These are phyloP conservation scores for Albatrellus ellisii DNA, from an alignment of 768 basidiomycete species.

Conservation along the genomic window DNA sequence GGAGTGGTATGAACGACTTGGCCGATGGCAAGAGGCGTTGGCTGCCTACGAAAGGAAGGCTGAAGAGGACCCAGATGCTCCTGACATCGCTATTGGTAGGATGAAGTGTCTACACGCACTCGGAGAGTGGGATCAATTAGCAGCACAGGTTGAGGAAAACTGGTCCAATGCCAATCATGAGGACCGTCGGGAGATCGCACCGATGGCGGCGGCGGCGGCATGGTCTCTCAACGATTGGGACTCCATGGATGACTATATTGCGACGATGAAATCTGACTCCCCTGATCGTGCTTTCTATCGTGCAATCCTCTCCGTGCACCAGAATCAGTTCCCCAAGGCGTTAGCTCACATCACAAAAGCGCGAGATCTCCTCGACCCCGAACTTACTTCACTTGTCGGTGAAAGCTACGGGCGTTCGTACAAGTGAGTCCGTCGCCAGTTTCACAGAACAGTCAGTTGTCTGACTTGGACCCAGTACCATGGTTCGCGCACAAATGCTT, in stretches of 20 bases:
- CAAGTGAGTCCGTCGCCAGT: conserved; percentile 47
- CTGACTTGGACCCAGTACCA: conserved; percentile 41
- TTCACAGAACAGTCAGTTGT: neutral
- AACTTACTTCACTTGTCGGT: conserved; percentile 82
- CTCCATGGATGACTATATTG: conserved; percentile 94
- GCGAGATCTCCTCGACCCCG: conserved; percentile 82
- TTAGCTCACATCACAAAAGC: conserved; percentile 83
- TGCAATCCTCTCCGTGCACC: conserved; percentile 90
- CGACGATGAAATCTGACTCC: conserved; percentile 85
- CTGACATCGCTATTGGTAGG: conserved; percentile 72
- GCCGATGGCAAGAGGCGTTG: conserved; percentile 91
- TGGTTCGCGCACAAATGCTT: conserved; percentile 97
- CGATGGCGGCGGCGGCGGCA: conserved; percentile 92
- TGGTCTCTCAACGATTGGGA: conserved; percentile 99
- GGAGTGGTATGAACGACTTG: conserved; percentile 96
- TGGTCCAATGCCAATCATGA: conserved; percentile 80
- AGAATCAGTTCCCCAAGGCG: conserved; percentile 91
- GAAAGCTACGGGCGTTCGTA: conserved; percentile 98
- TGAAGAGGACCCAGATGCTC: conserved; percentile 58
- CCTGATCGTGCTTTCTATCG: conserved; percentile 93
- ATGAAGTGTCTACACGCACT: conserved; percentile 96
- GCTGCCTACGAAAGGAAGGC: conserved; percentile 72
- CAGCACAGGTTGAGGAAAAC: conserved; percentile 72
- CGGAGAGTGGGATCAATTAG: conserved; percentile 93
- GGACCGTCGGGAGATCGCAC: conserved; percentile 82